Evolutionary conservation across 805 yeast genomes (phyloP), one percentile per base, ranked within the genome.

Genomic region (Ogataea dorogensis): DNA sequence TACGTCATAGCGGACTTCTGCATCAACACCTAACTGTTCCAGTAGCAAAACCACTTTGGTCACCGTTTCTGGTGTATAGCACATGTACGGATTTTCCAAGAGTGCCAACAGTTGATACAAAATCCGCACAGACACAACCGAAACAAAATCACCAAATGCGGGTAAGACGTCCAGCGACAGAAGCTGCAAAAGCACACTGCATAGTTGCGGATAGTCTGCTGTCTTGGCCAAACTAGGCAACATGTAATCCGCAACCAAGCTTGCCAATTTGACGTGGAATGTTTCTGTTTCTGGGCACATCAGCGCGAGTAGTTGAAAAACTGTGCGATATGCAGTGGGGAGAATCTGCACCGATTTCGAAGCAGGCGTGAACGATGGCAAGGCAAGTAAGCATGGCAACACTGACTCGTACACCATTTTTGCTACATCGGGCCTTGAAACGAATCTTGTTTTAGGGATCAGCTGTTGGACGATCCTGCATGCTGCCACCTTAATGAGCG

Each of bases 351-450:
- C 17, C 7, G 59, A 51, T 21, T 51, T 47, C 2, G 35, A 36
- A 5, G 33, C 43, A 1, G 64, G 57, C 3, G 62, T 58, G 12
- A 54, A 46, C 5, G 54, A 30, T 3, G 65, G 65, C 22, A 60
- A 42, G 5, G 59, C 44, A 19, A 60, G 32, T 10, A 60, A 30
- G 21, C 54, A 47, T 1, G 64, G 63, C 4, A 46, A 29, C 3
- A 60, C 39, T 2, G 56, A 32, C 7, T 45, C 55, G 14, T 40
- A 46, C 6, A 60, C 31, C 7, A 60, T 28, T 4, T 46, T 36
- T 8, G 38, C 40, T 5, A 58, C 40, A 9, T 52, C 55, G 3
- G 61, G 43, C 24, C 31, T 30, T 13, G 46, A 43, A 1, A 34
- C 31, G 15, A 28, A 17, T 11, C 18, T 28, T 10, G 43, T 26